Conservation (phyloP, 352 stramenopile species). For the Pseudoperonospora humuli region DNA sequence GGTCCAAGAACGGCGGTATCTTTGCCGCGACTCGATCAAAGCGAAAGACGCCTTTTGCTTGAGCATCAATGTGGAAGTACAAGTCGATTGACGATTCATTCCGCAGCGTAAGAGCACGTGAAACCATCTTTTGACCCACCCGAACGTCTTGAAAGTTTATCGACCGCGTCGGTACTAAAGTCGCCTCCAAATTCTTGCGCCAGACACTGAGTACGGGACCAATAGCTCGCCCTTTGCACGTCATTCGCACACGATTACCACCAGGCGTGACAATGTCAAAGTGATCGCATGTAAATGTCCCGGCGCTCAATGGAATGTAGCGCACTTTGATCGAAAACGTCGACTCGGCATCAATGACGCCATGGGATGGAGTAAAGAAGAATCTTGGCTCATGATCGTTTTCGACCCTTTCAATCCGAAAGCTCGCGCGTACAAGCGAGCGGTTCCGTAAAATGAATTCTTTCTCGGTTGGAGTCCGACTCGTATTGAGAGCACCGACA, state of each 20-base stretch:
- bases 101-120: too few relatives aligned
- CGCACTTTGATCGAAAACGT: slow-evolving; percentile 55
- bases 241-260: slow-evolving; percentile 74
- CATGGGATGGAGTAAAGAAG: slow-evolving; percentile 56
- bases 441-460: too few relatives aligned
- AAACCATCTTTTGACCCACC: slow-evolving; percentile 38
- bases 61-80: too few relatives aligned
- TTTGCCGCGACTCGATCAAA: slow-evolving; percentile 72
- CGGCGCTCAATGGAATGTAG: slow-evolving; percentile 75
- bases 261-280: slow-evolving; percentile 87
- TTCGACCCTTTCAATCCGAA: slow-evolving; percentile 67
- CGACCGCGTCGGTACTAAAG: slow-evolving; percentile 60
- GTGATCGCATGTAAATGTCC: slow-evolving; percentile 86
- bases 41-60: slow-evolving; percentile 72
- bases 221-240: slow-evolving; percentile 59
- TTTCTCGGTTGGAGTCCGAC: slow-evolving; percentile 44
- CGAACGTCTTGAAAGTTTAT: slow-evolving; percentile 89
- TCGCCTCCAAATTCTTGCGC: slow-evolving; percentile 74
- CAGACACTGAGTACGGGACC: slow-evolving; percentile 65
- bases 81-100: too few relatives aligned
- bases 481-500: slow-evolving; percentile 42
- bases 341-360: slow-evolving; percentile 72
- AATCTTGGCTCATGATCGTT: slow-evolving; percentile 84
- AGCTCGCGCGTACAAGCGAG: slow-evolving; percentile 84
- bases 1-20: slow-evolving; percentile 72